Conservation (phyloP, 139 green algal species). For the Auxenochlorella pyrenoidosa region DNA sequence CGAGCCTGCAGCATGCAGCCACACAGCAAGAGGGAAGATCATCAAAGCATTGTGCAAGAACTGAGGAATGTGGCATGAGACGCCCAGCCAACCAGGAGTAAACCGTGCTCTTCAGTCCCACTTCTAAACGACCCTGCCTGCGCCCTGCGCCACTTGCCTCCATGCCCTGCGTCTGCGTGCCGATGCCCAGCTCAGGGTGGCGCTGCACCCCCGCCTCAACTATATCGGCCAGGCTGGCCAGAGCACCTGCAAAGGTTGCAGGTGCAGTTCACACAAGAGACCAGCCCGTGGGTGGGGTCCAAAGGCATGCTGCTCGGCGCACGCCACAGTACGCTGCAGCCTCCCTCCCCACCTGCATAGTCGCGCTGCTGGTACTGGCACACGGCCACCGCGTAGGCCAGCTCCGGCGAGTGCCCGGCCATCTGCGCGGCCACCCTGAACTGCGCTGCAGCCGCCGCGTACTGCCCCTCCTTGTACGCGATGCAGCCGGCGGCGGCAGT, state of each 20-base stretch:
- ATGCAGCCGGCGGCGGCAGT: slow-evolving; percentile 77
- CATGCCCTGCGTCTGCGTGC: slow-evolving; percentile 76
- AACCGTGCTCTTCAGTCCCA: too few relatives aligned
- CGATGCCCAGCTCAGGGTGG: slow-evolving; percentile 88
- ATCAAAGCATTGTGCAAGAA: too few relatives aligned
- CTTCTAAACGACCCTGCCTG: too few relatives aligned
- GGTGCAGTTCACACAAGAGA: too few relatives aligned
- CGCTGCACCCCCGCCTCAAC: slow-evolving; percentile 84
- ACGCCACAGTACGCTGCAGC: too few relatives aligned
- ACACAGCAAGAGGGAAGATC: background rate
- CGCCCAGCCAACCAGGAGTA: too few relatives aligned
- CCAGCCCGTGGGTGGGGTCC: too few relatives aligned
- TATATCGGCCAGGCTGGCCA: slow-evolving; percentile 72
- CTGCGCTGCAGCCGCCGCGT: slow-evolving; percentile 63
- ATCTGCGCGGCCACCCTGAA: slow-evolving; percentile 66
- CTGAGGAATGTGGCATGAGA: too few relatives aligned
- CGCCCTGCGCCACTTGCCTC: slow-evolving; percentile 46
- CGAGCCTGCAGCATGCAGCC: slow-evolving; percentile 44
- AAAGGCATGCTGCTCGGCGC: too few relatives aligned
- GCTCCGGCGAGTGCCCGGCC: slow-evolving; percentile 62
- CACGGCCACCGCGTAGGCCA: slow-evolving; percentile 86
- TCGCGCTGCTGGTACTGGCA: slow-evolving; percentile 87
- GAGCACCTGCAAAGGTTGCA: slow-evolving; percentile 57
- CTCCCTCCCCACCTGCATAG: slow-evolving; percentile 45
- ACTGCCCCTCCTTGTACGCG: slow-evolving; percentile 79